Base-by-base conservation (phyloP, 306 rosid species). In the Vigna nakashimae region DNA sequence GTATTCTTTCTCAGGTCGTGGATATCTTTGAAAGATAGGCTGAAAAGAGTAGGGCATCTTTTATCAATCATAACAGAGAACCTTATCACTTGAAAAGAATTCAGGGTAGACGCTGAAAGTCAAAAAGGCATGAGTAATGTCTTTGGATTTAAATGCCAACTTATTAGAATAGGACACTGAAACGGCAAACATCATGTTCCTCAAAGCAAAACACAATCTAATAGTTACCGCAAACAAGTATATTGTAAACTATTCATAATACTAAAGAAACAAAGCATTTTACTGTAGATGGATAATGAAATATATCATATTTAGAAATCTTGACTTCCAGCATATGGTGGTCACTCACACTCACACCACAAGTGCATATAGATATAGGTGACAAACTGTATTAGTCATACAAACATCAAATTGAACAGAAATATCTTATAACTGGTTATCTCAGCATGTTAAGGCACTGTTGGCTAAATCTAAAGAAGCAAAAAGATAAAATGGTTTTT, bases 21-120 rank as follows among this genome's bases (percentile, higher is more conserved):
- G 98, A 91, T 92, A 88, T 87, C 99, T 91, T 84, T 96, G 98
- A 87, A 96, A 96, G 83, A 96, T 96, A 70, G 97, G 98, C 99
- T 96, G 93, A 79, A 87, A 87, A 82, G 86, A 69, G 24, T 15
- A 36, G 63, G 38, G 38, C 45, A 84, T 28, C 69, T 67, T 80
- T 69, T 76, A 76, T 88, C 65, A 91, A 91, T 79, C 78, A 84
- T 40, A 83, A 59, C 48, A 76, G 63, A 76, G 79, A 80, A 78
- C 69, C 78, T 62, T 34, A 62, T 42, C 71, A 59, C 73, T 66
- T 68, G 34, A 75, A 34, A 81, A 42, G 58, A 71, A 66, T 48
- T 66, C 71, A 75, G n/a, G 36, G 77, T 40, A 66, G 69, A 69
- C 16, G 82, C 69, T 68, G 51, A 79, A 79, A 75, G 79, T 73